These are phyloP conservation scores for Populus ilicifolia DNA, from an alignment of 345 rosid genomes.

Conservation along the genomic window DNA sequence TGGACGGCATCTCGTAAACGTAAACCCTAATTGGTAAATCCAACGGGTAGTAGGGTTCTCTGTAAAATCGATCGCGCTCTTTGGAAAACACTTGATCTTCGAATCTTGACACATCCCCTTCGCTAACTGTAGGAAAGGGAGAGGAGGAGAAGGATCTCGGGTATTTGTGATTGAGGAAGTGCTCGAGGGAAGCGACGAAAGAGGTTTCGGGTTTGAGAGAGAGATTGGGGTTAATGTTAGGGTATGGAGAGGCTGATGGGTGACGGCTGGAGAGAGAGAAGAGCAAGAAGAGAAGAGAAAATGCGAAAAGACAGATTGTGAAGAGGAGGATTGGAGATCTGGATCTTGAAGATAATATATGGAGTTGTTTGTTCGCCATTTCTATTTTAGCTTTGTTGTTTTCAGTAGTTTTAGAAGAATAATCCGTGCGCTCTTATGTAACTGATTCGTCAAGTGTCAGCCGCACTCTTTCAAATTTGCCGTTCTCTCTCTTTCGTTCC, in stretches of 20 bases:
- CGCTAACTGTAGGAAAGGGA: conserved; percentile 11
- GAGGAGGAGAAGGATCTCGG: conserved; percentile 13
- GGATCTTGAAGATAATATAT: conserved; percentile 25
- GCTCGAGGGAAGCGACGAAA: conserved; percentile 67
- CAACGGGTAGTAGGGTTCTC: conserved; percentile 46
- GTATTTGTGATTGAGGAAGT: conserved; percentile 39
- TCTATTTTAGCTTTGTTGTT: background rate
- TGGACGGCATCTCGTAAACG: conserved; percentile 83
- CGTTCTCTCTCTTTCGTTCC: too few species aligned
- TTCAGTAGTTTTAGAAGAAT: too few species aligned
- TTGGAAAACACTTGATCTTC: conserved; percentile 40
- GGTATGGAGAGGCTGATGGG: conserved; percentile 4
- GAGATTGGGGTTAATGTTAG: background rate
- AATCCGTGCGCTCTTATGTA: too few species aligned
- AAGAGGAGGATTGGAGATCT: conserved; percentile 41
- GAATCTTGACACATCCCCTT: conserved; percentile 36
- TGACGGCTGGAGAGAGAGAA: conserved; percentile 26
- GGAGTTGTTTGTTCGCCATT: conserved; percentile 40
- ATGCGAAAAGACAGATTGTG: conserved; percentile 26
- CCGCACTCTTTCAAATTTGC: too few species aligned
- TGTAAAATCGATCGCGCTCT: conserved; percentile 42
- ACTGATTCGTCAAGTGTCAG: too few species aligned
- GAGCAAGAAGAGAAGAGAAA: conserved; percentile 21
- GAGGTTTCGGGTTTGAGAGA: conserved; percentile 46
- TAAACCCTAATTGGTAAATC: conserved; percentile 65